A percentile compares a stretch with the other conserved stretches of the same genome.
Evolutionary conservation across 139 green algal species (phyloP).

Genomic region (Picochlorum sp.): DNA sequence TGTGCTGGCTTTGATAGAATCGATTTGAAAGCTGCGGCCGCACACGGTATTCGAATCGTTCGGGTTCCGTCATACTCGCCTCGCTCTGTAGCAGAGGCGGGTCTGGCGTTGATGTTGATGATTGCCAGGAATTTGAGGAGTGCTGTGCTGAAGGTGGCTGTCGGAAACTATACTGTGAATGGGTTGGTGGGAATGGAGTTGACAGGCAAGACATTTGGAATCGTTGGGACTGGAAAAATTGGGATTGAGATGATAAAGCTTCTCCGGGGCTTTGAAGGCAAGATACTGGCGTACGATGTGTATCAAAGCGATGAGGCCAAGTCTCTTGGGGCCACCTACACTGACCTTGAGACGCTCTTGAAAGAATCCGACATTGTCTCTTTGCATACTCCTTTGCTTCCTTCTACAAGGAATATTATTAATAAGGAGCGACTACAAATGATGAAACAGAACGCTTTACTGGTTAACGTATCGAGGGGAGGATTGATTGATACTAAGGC

Average conservation of each 20-base stretch:
- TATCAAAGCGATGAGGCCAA: not conserved
- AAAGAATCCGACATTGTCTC: constrained; percentile 16
- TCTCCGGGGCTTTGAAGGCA: constrained; percentile 20
- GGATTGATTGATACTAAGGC: constrained; percentile 63
- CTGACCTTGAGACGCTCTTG: constrained; percentile 14
- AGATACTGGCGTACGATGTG: constrained; percentile 17
- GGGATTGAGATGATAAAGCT: constrained; percentile 36
- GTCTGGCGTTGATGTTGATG: constrained; percentile 48
- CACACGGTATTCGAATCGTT: constrained; percentile 24
- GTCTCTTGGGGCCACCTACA: constrained; percentile 15
- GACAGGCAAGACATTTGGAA: constrained; percentile 48
- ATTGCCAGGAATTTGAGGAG: constrained; percentile 52
- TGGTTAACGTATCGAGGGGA: constrained; percentile 65
- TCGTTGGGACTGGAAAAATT: constrained; percentile 78
- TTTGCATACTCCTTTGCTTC: constrained; percentile 41
- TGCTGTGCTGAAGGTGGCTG: constrained; percentile 25
- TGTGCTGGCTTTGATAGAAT: constrained; percentile 67
- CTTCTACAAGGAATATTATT: constrained; percentile 61
- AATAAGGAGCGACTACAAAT: constrained; percentile 28
- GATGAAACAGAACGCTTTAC: constrained; percentile 50
- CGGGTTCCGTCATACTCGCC: constrained; percentile 68
- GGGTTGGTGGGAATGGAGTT: constrained; percentile 70
- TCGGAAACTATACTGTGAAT: constrained; percentile 61
- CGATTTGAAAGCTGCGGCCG: constrained; percentile 32
- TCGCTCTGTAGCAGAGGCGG: constrained; percentile 62